A percentile compares a stretch with the other conserved stretches of the same genome.
These are phyloP conservation scores for Wickerhamiella azymoides DNA, from an alignment of 805 yeast genomes.

Conservation along the genomic window DNA sequence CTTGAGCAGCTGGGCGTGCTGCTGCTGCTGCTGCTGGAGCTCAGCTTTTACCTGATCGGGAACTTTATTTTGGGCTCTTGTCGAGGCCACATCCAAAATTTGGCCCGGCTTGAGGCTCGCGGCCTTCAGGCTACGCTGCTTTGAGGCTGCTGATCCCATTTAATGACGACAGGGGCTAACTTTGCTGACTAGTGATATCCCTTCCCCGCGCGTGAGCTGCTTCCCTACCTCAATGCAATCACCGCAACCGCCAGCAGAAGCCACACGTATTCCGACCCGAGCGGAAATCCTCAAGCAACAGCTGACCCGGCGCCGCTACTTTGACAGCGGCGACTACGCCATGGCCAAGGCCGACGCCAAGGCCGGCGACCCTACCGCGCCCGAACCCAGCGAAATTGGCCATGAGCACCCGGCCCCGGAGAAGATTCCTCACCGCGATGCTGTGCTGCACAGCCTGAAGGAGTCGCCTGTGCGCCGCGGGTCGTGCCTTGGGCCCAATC, in stretches of 20 bases:
- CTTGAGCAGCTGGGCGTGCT: background rate
- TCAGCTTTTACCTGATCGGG: no score
- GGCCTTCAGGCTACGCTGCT: background rate
- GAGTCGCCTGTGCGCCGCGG: conserved; percentile 20
- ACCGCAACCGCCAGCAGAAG: background rate
- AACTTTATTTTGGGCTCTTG: no score
- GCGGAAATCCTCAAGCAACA: conserved; percentile 20
- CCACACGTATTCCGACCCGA: conserved; percentile 15
- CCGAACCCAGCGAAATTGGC: conserved; percentile 12
- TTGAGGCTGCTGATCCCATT: conserved; percentile 10
- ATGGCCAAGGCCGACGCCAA: conserved; percentile 36
- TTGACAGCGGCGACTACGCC: conserved; percentile 91
- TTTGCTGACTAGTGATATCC: background rate
- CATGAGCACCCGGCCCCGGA: conserved; percentile 21
- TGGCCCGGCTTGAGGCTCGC: background rate
- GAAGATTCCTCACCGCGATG: conserved; percentile 18
- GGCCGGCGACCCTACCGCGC: conserved; percentile 12
- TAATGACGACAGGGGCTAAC: background rate
- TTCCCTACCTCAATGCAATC: background rate
- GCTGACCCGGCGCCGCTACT: conserved; percentile 68
- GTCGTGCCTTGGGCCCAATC: conserved; percentile 14
- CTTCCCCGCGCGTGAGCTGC: background rate
- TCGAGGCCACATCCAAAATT: no score
- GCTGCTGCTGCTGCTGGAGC: background rate
- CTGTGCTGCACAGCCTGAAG: conserved; percentile 14